A percentile compares a stretch with the other conserved stretches of the same genome.
Evolutionary conservation across 805 yeast species (phyloP).

Genomic region (Metschnikowia koreensis): DNA sequence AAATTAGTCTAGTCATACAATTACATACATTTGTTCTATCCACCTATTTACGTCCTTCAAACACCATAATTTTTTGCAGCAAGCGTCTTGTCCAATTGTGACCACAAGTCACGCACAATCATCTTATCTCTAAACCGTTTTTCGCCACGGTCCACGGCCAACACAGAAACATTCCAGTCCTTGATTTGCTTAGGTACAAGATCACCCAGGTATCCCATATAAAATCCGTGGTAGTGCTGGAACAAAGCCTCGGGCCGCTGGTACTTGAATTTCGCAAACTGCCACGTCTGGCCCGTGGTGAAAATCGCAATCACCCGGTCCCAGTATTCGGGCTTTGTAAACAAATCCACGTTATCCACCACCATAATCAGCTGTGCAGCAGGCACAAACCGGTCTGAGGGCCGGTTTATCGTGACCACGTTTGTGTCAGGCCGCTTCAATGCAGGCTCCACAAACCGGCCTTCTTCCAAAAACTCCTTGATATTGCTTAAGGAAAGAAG

Average conservation of each 20-base stretch:
- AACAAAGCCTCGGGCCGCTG: conserved; percentile 76
- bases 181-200: conserved; percentile 68
- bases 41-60: not conserved
- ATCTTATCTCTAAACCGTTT: conserved; percentile 87
- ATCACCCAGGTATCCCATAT: conserved; percentile 74
- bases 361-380: conserved; percentile 68
- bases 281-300: conserved; percentile 98
- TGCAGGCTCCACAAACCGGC: conserved; percentile 59
- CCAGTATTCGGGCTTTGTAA: conserved; percentile 94
- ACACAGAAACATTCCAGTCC: conserved; percentile 85
- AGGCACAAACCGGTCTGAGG: conserved; percentile 48
- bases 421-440: conserved; percentile 32
- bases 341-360: conserved; percentile 81
- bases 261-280: conserved; percentile 84
- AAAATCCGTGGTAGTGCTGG: conserved; percentile 81
- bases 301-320: conserved; percentile 92
- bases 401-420: conserved; percentile 52
- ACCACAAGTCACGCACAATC: conserved; percentile 84
- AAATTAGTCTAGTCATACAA: no score
- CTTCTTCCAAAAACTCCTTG: conserved; percentile 59
- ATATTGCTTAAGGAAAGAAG: conserved; percentile 39
- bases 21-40: not conserved
- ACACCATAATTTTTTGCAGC: conserved; percentile 56
- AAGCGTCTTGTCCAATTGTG: conserved; percentile 71
- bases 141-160: conserved; percentile 70